Conservation (phyloP, 2,329 filamentous ascomycete species). For the Rhytidhysteron rufulum region DNA sequence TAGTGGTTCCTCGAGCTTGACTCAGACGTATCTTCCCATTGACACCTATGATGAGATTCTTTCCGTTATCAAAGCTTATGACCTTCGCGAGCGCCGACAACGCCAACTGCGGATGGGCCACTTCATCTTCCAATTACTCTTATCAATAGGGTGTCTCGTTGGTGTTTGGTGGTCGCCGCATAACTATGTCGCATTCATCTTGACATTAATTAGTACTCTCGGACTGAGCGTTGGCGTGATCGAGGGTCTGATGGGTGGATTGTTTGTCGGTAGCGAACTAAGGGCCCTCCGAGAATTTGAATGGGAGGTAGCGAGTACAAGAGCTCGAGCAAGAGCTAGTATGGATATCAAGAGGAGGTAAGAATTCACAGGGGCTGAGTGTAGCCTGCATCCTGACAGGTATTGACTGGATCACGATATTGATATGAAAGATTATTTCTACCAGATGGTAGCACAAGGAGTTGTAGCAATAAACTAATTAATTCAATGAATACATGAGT, state of each 20-base stretch:
- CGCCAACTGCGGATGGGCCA: constrained; percentile 68
- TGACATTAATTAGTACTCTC: constrained; percentile 76
- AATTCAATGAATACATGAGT: no score
- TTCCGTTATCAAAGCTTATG: constrained; percentile 65
- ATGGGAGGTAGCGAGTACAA: constrained; percentile 67
- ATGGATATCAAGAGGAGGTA: no score
- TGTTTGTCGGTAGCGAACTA: constrained; percentile 84
- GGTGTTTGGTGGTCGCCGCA: constrained; percentile 81
- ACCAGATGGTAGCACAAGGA: no score
- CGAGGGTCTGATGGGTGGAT: constrained; percentile 78
- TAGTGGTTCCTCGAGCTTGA: constrained; percentile 12
- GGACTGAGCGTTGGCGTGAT: constrained; percentile 71
- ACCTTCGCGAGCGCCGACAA: constrained; percentile 66
- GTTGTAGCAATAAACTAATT: no score
- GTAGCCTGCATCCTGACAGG: no score
- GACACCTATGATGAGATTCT: constrained; percentile 70
- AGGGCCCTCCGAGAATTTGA: constrained; percentile 84
- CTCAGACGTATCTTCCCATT: constrained; percentile 39
- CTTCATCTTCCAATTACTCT: constrained; percentile 63
- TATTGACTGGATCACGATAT: no score
- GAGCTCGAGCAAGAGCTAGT: constrained; percentile 21
- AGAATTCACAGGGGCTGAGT: no score
- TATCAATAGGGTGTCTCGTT: constrained; percentile 71
- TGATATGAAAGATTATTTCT: no score
- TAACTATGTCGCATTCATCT: constrained; percentile 73